Base-by-base conservation (phyloP, 495 filamentous ascomycete species). In the Tuber brumale region DNA sequence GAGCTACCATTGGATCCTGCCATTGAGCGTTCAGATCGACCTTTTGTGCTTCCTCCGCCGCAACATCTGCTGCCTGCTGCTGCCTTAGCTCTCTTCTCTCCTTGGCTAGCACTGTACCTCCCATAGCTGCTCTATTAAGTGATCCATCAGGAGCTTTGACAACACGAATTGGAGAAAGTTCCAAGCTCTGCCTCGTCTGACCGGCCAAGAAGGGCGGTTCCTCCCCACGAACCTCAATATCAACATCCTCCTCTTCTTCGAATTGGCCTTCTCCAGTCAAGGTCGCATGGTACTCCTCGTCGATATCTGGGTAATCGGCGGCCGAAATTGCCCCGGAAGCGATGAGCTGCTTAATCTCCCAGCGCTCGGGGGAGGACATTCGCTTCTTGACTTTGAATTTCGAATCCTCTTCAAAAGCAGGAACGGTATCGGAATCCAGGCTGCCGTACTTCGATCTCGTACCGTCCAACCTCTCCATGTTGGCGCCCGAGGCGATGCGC, bases 121-220 rank as follows among this genome's bases (percentile, higher is more conserved):
- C 89, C 93, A 97, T 95, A 4, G 96, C 95, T 48, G 95, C 93
- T 71, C 96, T 90, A 83, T 98, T 98, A 80, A 99, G 88, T 0
- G 94, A 97, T 21, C 95, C 95, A 83, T 99, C 95, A 8, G 95
- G 95, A 2, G 96, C 95, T 85, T 99, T 99, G 79, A 99, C 92
- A 19, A 99, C 94, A 81, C 95, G 87, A 76, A 99, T 98, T 3
- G 95, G 95, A 10, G 94, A 97, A 16, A 99, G 85, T 82, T 98
- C 96, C 16, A 98, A 87, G 31, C 92, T 95, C 83, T 97, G 94
- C 81, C 97, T 97, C 3, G 95, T 99, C 85, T 98, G 96, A 2
- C 95, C 95, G 14, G 93, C 93, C 69, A 99, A 84, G 87, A 99
- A 99, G 0, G 96, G 96, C 21, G 95, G 95, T 80, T 99, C 95